Evolutionary conservation across 257 asterid species (phyloP), one percentile per base, ranked within the genome.

Genomic region (Jasminum sambac): DNA sequence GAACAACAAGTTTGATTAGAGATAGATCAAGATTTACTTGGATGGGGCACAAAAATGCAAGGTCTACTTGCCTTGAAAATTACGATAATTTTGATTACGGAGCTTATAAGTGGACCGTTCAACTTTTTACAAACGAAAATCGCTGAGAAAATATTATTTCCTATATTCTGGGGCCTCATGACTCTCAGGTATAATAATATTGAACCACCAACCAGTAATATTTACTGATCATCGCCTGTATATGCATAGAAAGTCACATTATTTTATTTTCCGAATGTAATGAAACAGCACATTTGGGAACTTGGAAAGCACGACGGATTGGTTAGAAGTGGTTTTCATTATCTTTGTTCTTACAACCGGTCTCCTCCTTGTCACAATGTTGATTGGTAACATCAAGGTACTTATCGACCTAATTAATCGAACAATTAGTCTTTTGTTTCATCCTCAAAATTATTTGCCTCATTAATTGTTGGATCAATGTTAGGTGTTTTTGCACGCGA

Each of bases 151-250:
- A 80, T 95, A 21, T 70, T 95, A 44, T 89, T 95, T 69, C 99
- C 99, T 21, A 88, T 95, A 26, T 95, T 95, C 30, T 95, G 99
- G 99, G 99, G 98, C 69, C 96, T 95, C 52, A 95, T 91, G 99
- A 91, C 99, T 62, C 84, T 95, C 5, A 95, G 99, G 99, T 91
- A 72, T 4, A 30, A 30, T 30, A 1, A n/a, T n/a, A n/a, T n/a
- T n/a, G n/a, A n/a, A 30, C 2, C 36, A 1, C 36, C 36, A 30
- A 30, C 36, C 36, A 30, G 36, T 30, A 30, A 1, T 1, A 1
- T 1, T 1, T 30, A 30, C 36, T 30, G 4, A 30, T 30, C 36
- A 30, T 30, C 36, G n/a, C n/a, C n/a, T n/a, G n/a, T n/a, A n/a
- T 30, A 4, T 4, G 4, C 36, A 30, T 30, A 30, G 4, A 30